Conservation (phyloP, 768 basidiomycete species). For the Suillus bovinus region DNA sequence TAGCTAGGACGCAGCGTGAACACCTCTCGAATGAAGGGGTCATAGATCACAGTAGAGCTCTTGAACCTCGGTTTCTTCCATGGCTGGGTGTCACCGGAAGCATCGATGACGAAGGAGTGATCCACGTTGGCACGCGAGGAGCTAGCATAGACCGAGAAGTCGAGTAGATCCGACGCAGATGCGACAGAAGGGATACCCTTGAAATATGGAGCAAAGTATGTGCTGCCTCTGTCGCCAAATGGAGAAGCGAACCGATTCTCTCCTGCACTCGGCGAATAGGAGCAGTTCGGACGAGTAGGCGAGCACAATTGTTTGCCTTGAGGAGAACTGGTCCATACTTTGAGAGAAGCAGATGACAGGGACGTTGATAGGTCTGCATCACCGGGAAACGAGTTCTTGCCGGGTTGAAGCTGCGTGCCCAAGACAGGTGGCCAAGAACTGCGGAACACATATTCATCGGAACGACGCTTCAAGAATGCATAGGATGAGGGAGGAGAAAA, state of each 20-base stretch:
- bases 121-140: neutral
- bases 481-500: neutral
- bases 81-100: neutral
- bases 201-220: constrained; percentile 1
- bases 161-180: constrained; percentile 4
- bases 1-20: constrained; percentile 13
- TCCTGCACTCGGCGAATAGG: neutral
- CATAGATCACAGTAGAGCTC: constrained; percentile 5
- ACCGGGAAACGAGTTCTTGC: neutral
- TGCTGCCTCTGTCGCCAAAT: constrained; percentile 6
- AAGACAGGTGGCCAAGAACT: neutral
- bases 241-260: constrained; percentile 1
- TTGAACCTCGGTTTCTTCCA: neutral
- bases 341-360: constrained; percentile 1
- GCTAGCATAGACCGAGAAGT: constrained; percentile 6
- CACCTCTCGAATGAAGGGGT: constrained; percentile 13
- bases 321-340: constrained; percentile 2
- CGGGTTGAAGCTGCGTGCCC: neutral
- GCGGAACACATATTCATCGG: neutral
- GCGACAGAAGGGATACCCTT: constrained; percentile 11
- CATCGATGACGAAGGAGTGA: neutral
- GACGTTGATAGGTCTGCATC: neutral
- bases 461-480: neutral
- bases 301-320: neutral
- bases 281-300: neutral